Percentiles rank a stretch among this genome's conserved stretches.
Evolutionary conservation across 208 protist genomes (phyloP).

Genomic region (Acanthamoeba sp.): DNA sequence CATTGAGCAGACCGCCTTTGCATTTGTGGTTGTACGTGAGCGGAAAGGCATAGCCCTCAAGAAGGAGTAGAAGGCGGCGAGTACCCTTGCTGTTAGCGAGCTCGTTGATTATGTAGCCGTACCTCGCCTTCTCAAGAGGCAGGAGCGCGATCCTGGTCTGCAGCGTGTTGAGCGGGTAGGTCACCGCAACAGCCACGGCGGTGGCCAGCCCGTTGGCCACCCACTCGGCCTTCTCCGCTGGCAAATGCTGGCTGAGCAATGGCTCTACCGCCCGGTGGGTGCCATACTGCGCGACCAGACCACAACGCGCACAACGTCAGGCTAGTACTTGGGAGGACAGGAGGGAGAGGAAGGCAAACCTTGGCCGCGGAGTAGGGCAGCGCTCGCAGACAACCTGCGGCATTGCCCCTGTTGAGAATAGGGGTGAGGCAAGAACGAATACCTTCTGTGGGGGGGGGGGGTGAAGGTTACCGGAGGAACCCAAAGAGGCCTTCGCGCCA

Average conservation of each 20-base stretch:
- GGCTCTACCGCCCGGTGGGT: neutral
- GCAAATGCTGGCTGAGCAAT: neutral
- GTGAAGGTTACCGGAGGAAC: neutral
- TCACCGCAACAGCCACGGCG: neutral
- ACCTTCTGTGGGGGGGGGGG: neutral
- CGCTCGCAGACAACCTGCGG: neutral
- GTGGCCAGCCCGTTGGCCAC: neutral
- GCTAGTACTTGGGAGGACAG: neutral
- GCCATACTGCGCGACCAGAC: neutral
- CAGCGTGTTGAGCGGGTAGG: slow-evolving; percentile 25
- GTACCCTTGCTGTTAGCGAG: slow-evolving; percentile 5
- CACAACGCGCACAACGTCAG: neutral
- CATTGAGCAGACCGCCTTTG: neutral
- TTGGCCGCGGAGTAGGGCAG: neutral
- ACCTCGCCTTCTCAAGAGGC: neutral
- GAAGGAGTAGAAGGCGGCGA: no score
- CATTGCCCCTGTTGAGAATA: slow-evolving; percentile 10
- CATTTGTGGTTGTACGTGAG: no score
- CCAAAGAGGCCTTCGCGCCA: slow-evolving; percentile 10
- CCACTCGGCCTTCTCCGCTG: neutral
- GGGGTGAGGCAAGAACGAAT: no score
- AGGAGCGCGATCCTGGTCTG: neutral
- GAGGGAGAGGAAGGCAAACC: neutral
- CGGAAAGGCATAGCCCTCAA: neutral
- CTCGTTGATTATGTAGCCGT: neutral